phyloP scores from a whole-genome alignment of 495 filamentous ascomycete genomes.

The Aspergillus saccharolyticus region DNA sequence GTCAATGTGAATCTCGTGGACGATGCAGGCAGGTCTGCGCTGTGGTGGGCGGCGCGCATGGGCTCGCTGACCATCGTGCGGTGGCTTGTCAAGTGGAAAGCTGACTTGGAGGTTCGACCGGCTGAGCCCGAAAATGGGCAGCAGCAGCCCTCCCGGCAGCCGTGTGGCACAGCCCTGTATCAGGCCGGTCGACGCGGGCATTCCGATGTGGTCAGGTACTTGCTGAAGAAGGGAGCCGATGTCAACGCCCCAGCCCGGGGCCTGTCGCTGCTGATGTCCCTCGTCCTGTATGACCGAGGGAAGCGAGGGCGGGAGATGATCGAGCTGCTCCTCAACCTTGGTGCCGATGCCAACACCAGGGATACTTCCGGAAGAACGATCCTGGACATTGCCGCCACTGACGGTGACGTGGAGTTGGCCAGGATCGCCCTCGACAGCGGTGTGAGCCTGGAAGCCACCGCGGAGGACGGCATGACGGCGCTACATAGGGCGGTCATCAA shows the following conservation, averaged over 20 bases:
- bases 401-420: slow-evolving; percentile 12
- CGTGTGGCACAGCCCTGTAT: slow-evolving; percentile 19
- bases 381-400: slow-evolving; percentile 26
- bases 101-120: slow-evolving; percentile 18
- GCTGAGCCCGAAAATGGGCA: slow-evolving; percentile 1
- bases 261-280: slow-evolving; percentile 16
- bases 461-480: slow-evolving; percentile 25
- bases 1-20: slow-evolving; percentile 28
- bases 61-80: slow-evolving; percentile 19
- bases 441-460: slow-evolving; percentile 8
- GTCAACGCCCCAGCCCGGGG: slow-evolving; percentile 14
- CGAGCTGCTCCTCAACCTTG: slow-evolving; percentile 28
- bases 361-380: slow-evolving; percentile 30
- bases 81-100: slow-evolving; percentile 16
- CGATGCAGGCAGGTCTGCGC: slow-evolving; percentile 28
- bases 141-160: slow-evolving; percentile 4
- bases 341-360: slow-evolving; percentile 33
- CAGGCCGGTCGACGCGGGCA: slow-evolving; percentile 22
- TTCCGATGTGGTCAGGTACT: slow-evolving; percentile 20
- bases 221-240: slow-evolving; percentile 24
- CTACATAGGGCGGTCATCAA: slow-evolving; percentile 29
- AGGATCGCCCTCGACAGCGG: slow-evolving; percentile 4
- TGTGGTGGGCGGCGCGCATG: slow-evolving; percentile 30
- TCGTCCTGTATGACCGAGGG: slow-evolving; percentile 18
- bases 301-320: slow-evolving; percentile 19